phyloP scores from a whole-genome alignment of 2,329 filamentous ascomycete genomes.

The Zalaria obscura region DNA sequence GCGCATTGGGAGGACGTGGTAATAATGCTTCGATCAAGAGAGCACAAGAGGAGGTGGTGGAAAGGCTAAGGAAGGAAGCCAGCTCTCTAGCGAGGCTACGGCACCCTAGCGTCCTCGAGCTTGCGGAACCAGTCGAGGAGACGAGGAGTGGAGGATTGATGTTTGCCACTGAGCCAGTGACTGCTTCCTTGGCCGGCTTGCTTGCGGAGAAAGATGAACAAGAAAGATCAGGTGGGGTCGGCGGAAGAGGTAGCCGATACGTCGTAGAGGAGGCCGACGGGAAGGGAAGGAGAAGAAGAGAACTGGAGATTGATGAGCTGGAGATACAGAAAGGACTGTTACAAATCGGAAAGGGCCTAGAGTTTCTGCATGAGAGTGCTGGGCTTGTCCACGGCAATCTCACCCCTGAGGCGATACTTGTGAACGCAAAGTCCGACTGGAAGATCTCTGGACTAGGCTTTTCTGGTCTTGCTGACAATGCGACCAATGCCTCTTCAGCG shows the following conservation, averaged over 20 bases:
- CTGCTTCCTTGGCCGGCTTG: conserved; percentile 70
- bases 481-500: conserved; percentile 51
- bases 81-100: conserved; percentile 75
- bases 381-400: conserved; percentile 88
- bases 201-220: conserved; percentile 82
- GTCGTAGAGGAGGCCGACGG: conserved; percentile 69
- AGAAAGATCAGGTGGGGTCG: conserved; percentile 53
- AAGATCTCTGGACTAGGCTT: conserved; percentile 94
- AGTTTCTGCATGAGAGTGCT: conserved; percentile 91
- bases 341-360: conserved; percentile 84
- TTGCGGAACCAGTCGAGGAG: conserved; percentile 91
- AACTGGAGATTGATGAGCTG: conserved; percentile 88
- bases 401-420: conserved; percentile 81
- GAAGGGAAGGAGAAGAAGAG: conserved; percentile 51
- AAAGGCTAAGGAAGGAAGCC: conserved; percentile 82
- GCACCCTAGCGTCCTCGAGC: conserved; percentile 82
- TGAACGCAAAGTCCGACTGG: conserved; percentile 98
- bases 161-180: conserved; percentile 88
- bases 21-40: conserved; percentile 60
- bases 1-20: conserved; percentile 43
- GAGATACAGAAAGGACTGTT: conserved; percentile 94
- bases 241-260: conserved; percentile 61
- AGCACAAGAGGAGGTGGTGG: conserved; percentile 76
- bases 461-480: conserved; percentile 65
- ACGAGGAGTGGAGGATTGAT: conserved; percentile 82